These are phyloP conservation scores for Phytophthora pluvialis DNA, from an alignment of 352 stramenopile genomes.

Conservation along the genomic window DNA sequence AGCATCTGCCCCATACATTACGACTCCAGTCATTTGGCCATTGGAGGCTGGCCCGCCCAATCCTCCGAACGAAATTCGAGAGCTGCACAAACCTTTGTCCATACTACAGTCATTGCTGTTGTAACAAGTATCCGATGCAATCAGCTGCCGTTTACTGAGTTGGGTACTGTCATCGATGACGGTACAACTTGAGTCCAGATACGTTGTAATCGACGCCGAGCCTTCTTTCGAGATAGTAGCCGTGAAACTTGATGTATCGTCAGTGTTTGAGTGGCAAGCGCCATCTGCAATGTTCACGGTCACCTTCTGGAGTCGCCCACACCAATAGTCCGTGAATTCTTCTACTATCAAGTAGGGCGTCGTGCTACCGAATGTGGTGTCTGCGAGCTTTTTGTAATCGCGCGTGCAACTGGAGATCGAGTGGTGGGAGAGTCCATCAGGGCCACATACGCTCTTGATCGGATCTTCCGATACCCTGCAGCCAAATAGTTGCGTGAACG, in stretches of 20 bases:
- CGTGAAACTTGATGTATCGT: slow-evolving; percentile 17
- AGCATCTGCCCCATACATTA: not conserved
- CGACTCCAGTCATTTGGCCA: not conserved
- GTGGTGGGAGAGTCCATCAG: not conserved
- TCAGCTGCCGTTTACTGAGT: slow-evolving; percentile 3
- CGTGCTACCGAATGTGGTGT: not conserved
- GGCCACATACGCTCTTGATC: not conserved
- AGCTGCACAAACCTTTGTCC: slow-evolving; percentile 1
- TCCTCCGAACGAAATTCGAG: slow-evolving; percentile 8
- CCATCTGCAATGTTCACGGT: not conserved
- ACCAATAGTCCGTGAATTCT: slow-evolving; percentile 5
- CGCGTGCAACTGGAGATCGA: slow-evolving; percentile 2
- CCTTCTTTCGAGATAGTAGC: slow-evolving; percentile 1
- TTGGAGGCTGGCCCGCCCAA: not conserved
- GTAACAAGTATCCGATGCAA: not conserved
- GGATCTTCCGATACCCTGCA: not conserved
- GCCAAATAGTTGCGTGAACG: not conserved
- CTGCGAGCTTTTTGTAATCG: not conserved
- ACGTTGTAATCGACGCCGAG: slow-evolving; percentile 13
- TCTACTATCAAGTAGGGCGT: slow-evolving; percentile 9
- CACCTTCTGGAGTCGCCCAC: not conserved
- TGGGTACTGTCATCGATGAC: not conserved
- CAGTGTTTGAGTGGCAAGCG: not conserved
- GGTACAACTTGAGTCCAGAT: slow-evolving; percentile 1
- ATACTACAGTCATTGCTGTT: not conserved